A percentile compares a stretch with the other conserved stretches of the same genome.
Evolutionary conservation across 345 rosid genomes (phyloP).

Genomic region (Bruguiera sexangula): DNA sequence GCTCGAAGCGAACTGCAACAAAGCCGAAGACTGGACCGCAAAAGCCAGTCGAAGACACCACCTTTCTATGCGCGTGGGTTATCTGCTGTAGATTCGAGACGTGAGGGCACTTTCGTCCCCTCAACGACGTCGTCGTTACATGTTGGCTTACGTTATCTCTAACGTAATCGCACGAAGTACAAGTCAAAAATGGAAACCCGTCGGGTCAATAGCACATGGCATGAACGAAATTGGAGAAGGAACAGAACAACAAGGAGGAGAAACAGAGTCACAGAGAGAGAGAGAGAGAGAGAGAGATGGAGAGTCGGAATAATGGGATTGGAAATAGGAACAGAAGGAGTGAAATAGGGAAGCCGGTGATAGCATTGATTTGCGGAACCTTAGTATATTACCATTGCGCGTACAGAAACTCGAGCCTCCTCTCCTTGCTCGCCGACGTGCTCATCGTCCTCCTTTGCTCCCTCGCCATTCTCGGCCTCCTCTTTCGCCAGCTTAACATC

Average conservation of each 20-base stretch:
- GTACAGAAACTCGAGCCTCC: slow-evolving; percentile 64
- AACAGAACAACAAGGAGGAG: neutral
- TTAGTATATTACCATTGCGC: slow-evolving; percentile 69
- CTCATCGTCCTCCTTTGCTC: slow-evolving; percentile 95
- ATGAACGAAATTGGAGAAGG: neutral
- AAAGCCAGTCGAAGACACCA: too few relatives aligned
- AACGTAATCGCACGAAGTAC: too few relatives aligned
- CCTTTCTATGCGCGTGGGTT: too few relatives aligned
- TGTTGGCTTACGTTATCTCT: too few relatives aligned
- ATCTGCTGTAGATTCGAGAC: too few relatives aligned
- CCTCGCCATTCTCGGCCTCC: slow-evolving; percentile 98
- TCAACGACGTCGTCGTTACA: neutral
- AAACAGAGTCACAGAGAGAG: neutral
- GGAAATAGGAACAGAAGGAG: neutral
- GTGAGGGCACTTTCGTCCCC: too few relatives aligned
- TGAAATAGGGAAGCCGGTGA: slow-evolving; percentile 20
- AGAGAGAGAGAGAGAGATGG: neutral
- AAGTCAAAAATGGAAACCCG: too few relatives aligned
- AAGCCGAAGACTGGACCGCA: too few relatives aligned
- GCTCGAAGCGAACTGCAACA: too few relatives aligned
- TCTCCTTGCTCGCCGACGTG: slow-evolving; percentile 82
- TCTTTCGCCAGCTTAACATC: slow-evolving; percentile 87
- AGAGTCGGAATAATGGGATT: neutral
- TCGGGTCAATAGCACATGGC: too few relatives aligned
- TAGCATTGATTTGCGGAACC: neutral